A percentile compares a stretch with the other conserved stretches of the same genome.
Conservation (phyloP, 345 rosid species). For the Eucalyptus regnans region DNA sequence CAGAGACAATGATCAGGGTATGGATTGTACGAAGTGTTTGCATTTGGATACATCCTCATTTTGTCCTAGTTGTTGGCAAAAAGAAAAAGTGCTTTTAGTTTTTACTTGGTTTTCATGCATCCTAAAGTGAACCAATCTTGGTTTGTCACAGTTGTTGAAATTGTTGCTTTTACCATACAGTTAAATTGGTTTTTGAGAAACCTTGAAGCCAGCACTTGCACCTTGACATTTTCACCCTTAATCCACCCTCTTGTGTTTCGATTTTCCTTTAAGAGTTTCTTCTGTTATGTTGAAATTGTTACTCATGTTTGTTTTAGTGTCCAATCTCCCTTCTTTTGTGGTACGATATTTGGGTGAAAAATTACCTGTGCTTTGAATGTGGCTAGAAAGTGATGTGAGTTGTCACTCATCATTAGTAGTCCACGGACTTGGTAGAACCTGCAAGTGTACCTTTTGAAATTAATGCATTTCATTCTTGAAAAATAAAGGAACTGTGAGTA, state of each 20-base stretch:
- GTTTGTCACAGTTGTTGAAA: not conserved
- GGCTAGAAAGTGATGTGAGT: not conserved
- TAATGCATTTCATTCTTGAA: not conserved
- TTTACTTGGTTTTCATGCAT: not conserved
- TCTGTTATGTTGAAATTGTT: not conserved
- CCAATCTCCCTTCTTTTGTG: not conserved
- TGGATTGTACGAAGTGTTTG: not conserved
- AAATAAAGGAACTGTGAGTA: not conserved
- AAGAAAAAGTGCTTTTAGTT: not conserved
- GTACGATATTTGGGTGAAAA: not conserved
- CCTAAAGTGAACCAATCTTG: not conserved
- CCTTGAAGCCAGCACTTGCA: not conserved
- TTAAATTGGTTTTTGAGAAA: not conserved
- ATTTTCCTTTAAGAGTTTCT: not conserved
- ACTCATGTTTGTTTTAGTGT: not conserved
- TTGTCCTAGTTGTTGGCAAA: not conserved
- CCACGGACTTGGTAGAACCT: not conserved
- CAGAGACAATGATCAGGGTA: conserved; percentile 78
- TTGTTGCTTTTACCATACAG: not conserved
- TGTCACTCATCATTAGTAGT: not conserved
- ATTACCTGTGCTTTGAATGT: not conserved
- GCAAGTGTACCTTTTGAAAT: not conserved
- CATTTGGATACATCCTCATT: not conserved
- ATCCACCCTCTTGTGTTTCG: not conserved
- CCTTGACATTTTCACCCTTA: not conserved